phyloP scores from a whole-genome alignment of 306 rosid species.

The Castanopsis chinensis region DNA sequence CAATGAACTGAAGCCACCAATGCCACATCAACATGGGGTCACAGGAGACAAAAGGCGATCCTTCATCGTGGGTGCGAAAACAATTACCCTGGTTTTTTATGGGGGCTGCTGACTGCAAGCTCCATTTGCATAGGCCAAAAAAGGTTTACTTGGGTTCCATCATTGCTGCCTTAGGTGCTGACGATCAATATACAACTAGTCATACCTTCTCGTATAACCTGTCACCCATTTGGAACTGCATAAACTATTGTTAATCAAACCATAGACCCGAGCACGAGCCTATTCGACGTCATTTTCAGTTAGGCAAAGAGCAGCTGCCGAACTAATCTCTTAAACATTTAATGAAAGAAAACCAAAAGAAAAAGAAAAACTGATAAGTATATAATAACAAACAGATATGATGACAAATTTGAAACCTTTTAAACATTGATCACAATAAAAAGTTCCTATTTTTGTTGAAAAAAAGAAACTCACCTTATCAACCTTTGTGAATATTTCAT shows the following conservation, averaged over 20 bases:
- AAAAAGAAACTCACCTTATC: slow-evolving; percentile 33
- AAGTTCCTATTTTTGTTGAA: too few relatives aligned
- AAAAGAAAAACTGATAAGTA: not conserved
- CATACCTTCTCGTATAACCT: not conserved
- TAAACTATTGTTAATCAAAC: not conserved
- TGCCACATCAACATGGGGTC: too few relatives aligned
- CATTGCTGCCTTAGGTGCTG: not conserved
- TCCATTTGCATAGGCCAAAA: too few relatives aligned
- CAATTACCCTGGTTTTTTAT: too few relatives aligned
- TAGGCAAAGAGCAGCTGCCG: not conserved
- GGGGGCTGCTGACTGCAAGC: too few relatives aligned
- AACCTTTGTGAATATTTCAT: slow-evolving; percentile 33
- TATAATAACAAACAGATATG: not conserved
- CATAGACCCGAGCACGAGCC: not conserved
- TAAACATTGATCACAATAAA: not conserved
- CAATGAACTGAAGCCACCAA: too few relatives aligned
- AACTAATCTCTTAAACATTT: too few relatives aligned
- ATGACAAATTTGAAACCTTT: not conserved
- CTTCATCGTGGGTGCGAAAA: too few relatives aligned
- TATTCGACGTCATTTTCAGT: not conserved
- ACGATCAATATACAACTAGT: not conserved
- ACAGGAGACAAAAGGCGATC: too few relatives aligned
- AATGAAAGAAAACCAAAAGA: not conserved
- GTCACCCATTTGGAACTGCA: not conserved
- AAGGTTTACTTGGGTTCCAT: too few relatives aligned